Evolutionary conservation across 2,329 filamentous ascomycete genomes (phyloP), one percentile per base, ranked within the genome.

Genomic region (Penicillium sp.): DNA sequence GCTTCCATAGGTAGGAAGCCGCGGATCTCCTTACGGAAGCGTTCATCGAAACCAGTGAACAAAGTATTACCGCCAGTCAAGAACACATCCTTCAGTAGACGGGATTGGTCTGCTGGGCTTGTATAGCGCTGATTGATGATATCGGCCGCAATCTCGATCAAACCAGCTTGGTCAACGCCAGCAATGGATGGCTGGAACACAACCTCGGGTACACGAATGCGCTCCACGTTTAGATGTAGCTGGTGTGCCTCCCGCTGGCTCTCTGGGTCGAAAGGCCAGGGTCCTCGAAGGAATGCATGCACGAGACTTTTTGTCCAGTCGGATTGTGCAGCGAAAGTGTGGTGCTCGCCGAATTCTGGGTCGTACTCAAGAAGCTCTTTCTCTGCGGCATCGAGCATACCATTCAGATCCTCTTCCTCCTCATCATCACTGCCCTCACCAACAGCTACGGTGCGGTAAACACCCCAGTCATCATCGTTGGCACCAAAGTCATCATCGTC

Each of bases 401-500:
- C 84, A 53, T 84, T 82, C 0, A 96, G 82, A 66, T 97, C 93
- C 71, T 97, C 93, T 69, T 96, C 92, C 47, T 96, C 91, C 65
- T 93, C 89, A 62, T 97, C 92, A 58, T 94, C 90, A 67, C 88
- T 90, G 62, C 81, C 81, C 14, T 84, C 83, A 7, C 91, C 91
- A 0, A 89, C 91, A 2, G 91, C 90, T 53, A 97, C 95, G 38
- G 90, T 90, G 49, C 94, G 87, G 74, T 99, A 99, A 13, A 99
- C 91, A 54, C 91, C 91, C 94, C 94, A 99, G 72, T 99, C 94
- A 53, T 95, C 92, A 68, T 99, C 94, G 71, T 99, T 93, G 46
- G 92, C 92, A 53, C 94, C 94, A 69, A 99, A 99, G 56, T 90
- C 91, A 70, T 99, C 94, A 66, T 99, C 94, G 69, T 97, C 93